These are phyloP conservation scores for Brassica carinata DNA, from an alignment of 345 rosid species.

Conservation along the genomic window DNA sequence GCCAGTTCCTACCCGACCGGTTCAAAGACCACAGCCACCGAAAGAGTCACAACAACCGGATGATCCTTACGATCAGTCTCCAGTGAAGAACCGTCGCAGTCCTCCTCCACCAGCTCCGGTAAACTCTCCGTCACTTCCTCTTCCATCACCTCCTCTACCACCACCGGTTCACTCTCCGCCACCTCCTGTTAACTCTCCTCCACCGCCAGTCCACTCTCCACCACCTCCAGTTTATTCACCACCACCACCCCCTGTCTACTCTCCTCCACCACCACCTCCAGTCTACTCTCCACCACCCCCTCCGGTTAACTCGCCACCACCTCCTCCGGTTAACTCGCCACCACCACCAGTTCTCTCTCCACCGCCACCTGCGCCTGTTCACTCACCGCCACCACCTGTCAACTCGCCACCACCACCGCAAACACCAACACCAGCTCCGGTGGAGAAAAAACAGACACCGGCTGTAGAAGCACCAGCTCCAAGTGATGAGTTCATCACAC, in stretches of 20 bases:
- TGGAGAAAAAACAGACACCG: not conserved
- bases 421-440: conserved; percentile 24
- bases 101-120: conserved; percentile 36
- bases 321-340: conserved; percentile 6
- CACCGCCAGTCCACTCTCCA: conserved; percentile 11
- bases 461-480: conserved; percentile 35
- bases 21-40: conserved; percentile 30
- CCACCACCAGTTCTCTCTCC: conserved; percentile 37
- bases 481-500: too few species aligned
- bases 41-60: conserved; percentile 26
- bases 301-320: conserved; percentile 14
- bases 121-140: conserved; percentile 40
- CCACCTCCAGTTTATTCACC: conserved; percentile 31
- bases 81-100: conserved; percentile 13
- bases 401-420: conserved; percentile 40
- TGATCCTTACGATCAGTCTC: conserved; percentile 34
- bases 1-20: not conserved
- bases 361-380: conserved; percentile 36
- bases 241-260: conserved; percentile 29
- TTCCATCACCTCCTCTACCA: not conserved
- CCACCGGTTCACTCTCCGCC: conserved; percentile 21
- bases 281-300: conserved; percentile 24
- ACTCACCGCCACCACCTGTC: conserved; percentile 33
- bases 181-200: conserved; percentile 6
- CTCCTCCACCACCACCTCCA: conserved; percentile 36